Evolutionary conservation across 2,329 filamentous ascomycete species (phyloP).

Genomic region (Mycosphaerella sp.): DNA sequence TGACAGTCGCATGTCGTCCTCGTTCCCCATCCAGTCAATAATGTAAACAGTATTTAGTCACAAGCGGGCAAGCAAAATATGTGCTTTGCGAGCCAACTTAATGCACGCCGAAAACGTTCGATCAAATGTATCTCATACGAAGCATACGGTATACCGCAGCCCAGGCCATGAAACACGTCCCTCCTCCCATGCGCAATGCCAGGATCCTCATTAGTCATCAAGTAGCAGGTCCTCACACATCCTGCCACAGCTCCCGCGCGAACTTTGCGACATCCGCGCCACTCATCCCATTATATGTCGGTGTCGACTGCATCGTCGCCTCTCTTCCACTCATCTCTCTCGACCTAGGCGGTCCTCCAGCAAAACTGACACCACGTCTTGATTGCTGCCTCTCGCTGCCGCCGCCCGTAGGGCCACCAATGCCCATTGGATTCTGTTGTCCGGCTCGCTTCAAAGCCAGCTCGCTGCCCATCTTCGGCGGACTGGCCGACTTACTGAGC

Average conservation of each 20-base stretch:
- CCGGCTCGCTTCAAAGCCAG: conserved; percentile 14
- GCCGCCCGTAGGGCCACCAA: conserved; percentile 3
- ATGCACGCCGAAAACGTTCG: no score
- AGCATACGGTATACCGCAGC: no score
- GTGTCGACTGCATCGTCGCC: not conserved
- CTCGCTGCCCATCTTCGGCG: conserved; percentile 13
- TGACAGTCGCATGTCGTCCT: no score
- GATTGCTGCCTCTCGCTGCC: conserved; percentile 13
- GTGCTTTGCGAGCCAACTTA: no score
- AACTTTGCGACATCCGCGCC: conserved; percentile 3
- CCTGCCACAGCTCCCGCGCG: conserved; percentile 7
- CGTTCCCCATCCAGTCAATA: no score
- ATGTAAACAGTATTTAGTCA: no score
- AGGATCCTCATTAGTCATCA: no score
- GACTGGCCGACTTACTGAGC: conserved; percentile 20
- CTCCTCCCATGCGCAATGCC: no score
- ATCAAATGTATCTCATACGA: not conserved
- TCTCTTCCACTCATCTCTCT: conserved; percentile 6
- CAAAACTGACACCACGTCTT: conserved; percentile 27
- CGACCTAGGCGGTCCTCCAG: conserved; percentile 18
- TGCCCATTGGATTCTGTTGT: conserved; percentile 6
- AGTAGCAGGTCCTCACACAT: conserved; percentile 1
- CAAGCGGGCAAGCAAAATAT: no score
- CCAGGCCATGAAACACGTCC: not conserved
- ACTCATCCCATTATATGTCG: not conserved